A percentile compares a stretch with the other conserved stretches of the same genome.
phyloP scores from a whole-genome alignment of 257 asterid genomes.

The Salvia hispanica region DNA sequence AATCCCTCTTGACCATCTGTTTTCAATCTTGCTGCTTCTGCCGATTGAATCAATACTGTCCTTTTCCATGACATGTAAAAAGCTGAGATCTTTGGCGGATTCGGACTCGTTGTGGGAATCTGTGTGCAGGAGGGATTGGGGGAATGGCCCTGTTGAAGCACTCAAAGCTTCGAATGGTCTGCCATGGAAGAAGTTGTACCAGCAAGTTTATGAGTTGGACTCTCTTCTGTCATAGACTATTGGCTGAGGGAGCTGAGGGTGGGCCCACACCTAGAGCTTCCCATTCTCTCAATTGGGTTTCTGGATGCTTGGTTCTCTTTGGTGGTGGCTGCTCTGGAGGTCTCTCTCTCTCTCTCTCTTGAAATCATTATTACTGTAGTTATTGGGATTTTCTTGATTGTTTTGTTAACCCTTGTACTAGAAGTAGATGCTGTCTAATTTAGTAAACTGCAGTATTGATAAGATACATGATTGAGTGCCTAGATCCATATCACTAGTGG shows the following conservation, averaged over 20 bases:
- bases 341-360: slow-evolving; percentile 31
- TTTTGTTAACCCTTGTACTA: slow-evolving; percentile 1
- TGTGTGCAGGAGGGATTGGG: slow-evolving; percentile 86
- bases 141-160: slow-evolving; percentile 47
- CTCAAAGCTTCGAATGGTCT: slow-evolving; percentile 37
- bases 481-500: too few species aligned
- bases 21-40: slow-evolving; percentile 66
- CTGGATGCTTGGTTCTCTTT: slow-evolving; percentile 75
- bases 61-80: slow-evolving; percentile 69
- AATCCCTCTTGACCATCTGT: slow-evolving; percentile 71
- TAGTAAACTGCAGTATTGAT: too few species aligned
- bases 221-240: slow-evolving; percentile 54
- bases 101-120: slow-evolving; percentile 89
- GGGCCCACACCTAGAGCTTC: slow-evolving; percentile 86
- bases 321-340: slow-evolving; percentile 99
- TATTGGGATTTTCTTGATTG: neutral
- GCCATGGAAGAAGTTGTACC: slow-evolving; percentile 75
- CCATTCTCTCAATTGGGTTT: slow-evolving; percentile 74
- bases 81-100: slow-evolving; percentile 54
- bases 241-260: slow-evolving; percentile 35
- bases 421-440: neutral
- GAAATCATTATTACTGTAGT: too few species aligned
- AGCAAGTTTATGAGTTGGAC: slow-evolving; percentile 62
- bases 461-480: too few species aligned
- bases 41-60: slow-evolving; percentile 73